Base-by-base conservation (phyloP, 306 rosid genomes). In the Malus asiatica region DNA sequence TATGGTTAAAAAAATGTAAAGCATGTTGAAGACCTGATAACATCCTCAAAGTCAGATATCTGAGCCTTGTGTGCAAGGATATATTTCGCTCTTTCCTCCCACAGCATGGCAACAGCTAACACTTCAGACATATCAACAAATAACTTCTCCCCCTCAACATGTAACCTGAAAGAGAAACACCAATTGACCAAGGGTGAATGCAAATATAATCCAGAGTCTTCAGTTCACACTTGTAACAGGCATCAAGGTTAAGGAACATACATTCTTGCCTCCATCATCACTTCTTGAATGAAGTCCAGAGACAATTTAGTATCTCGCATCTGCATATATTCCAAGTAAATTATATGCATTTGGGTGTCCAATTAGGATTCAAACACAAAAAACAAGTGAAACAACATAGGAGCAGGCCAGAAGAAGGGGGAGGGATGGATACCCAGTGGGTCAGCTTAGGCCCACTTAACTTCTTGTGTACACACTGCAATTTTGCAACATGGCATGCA, bases 21-120 rank as follows among this genome's bases (percentile, higher is more conserved):
- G 78, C 72, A 58, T 45, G 80, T 73, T 45, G 32, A 71, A 81
- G 53, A 94, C 98, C 97, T 94, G 71, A 86, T 79, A 75, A 76
- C 77, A 78, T 91, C 93, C 82, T 92, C 97, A 80, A 89, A 87
- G 73, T 90, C 95, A 48, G 80, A 85, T 77, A 94, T 55, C 67
- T 84, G 74, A 70, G 97, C 91, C 82, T 80, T 81, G 35, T 76
- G 76, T 51, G 87, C 85, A 77, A 94, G 95, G 84, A 89, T 85
- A 76, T 80, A 58, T 77, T 80, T 81, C 27, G 95, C 95, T 77
- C 83, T 91, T 83, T 87, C 88, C 87, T 94, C 98, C 96, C 97
- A 92, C 75, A 69, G 73, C 77, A 82, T 71, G 71, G 98, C 93
- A 73, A 79, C 84, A 75, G 55, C 82, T 77, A 89, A 87, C 75